A percentile compares a stretch with the other conserved stretches of the same genome.
These are phyloP conservation scores for Alternaria sp. DNA, from an alignment of 2,329 filamentous ascomycete genomes.

Conservation along the genomic window DNA sequence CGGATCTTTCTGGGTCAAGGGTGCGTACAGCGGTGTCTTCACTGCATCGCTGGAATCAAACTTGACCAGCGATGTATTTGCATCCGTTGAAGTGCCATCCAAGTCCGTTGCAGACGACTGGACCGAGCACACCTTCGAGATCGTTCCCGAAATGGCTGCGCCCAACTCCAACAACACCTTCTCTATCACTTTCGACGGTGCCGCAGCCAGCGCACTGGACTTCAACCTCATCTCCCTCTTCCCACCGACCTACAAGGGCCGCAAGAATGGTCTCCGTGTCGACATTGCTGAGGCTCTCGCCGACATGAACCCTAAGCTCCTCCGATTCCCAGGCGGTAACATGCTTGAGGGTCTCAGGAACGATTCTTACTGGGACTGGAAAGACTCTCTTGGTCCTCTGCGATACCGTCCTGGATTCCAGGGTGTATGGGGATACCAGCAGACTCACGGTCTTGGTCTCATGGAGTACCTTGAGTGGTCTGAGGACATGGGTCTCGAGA, in stretches of 20 bases:
- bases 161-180: slow-evolving; percentile 60
- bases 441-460: slow-evolving; percentile 55
- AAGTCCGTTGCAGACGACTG: slow-evolving; percentile 45
- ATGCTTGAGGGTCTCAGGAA: slow-evolving; percentile 49
- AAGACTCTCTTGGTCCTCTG: slow-evolving; percentile 58
- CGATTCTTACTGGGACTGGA: slow-evolving; percentile 51
- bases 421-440: slow-evolving; percentile 55
- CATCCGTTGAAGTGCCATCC: slow-evolving; percentile 37
- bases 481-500: slow-evolving; percentile 54
- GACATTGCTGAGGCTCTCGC: slow-evolving; percentile 58
- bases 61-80: slow-evolving; percentile 52
- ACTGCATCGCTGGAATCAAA: slow-evolving; percentile 50
- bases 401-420: slow-evolving; percentile 56
- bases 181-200: slow-evolving; percentile 56
- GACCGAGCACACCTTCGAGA: slow-evolving; percentile 52
- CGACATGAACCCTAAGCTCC: slow-evolving; percentile 53
- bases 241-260: slow-evolving; percentile 61
- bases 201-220: slow-evolving; percentile 34
- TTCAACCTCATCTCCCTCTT: slow-evolving; percentile 63
- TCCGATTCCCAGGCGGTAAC: slow-evolving; percentile 61
- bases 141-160: slow-evolving; percentile 44
- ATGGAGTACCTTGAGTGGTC: slow-evolving; percentile 58
- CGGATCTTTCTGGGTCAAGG: slow-evolving; percentile 59
- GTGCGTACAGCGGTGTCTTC: slow-evolving; percentile 44
- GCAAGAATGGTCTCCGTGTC: slow-evolving; percentile 58